A percentile compares a stretch with the other conserved stretches of the same genome.
Evolutionary conservation across 371 early-diverging fungal species (phyloP).

Genomic region (Synchytrium microbalum): DNA sequence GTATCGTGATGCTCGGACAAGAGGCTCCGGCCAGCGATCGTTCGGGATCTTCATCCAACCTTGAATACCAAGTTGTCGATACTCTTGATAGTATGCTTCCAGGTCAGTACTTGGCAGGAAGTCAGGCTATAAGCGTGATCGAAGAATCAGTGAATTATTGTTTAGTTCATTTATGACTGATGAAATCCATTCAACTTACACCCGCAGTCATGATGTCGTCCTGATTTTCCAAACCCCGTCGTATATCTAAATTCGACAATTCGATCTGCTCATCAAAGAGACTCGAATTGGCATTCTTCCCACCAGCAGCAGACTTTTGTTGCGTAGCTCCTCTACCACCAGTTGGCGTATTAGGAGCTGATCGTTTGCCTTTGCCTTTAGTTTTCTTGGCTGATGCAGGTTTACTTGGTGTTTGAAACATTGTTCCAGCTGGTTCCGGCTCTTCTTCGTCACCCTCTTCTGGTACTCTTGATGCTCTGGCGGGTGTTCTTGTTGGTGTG

Average conservation of each 20-base stretch:
- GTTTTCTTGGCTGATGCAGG: constrained; percentile 2
- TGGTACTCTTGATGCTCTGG: too few relatives aligned
- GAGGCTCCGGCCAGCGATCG: not conserved
- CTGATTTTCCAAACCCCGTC: not conserved
- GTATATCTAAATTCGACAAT: not conserved
- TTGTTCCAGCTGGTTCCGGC: not conserved
- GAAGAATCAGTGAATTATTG: too few relatives aligned
- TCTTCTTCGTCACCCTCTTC: not conserved
- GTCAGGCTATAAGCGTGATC: not conserved
- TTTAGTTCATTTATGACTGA: too few relatives aligned
- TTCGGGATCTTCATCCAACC: not conserved
- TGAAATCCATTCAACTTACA: too few relatives aligned
- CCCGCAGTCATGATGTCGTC: not conserved
- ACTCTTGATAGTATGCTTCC: not conserved
- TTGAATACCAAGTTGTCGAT: not conserved
- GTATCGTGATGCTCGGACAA: not conserved
- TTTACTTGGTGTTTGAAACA: constrained; percentile 1
- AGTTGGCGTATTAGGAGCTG: not conserved
- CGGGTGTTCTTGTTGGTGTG: too few relatives aligned
- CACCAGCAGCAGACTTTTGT: not conserved
- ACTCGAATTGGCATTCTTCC: not conserved
- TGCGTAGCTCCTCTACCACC: not conserved
- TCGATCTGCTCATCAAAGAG: not conserved
- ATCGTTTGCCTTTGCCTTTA: not conserved
- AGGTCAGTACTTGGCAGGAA: not conserved